A percentile compares a stretch with the other conserved stretches of the same genome.
Conservation (phyloP, 148 eudicot genomes). For the Fallopia convolvulus region DNA sequence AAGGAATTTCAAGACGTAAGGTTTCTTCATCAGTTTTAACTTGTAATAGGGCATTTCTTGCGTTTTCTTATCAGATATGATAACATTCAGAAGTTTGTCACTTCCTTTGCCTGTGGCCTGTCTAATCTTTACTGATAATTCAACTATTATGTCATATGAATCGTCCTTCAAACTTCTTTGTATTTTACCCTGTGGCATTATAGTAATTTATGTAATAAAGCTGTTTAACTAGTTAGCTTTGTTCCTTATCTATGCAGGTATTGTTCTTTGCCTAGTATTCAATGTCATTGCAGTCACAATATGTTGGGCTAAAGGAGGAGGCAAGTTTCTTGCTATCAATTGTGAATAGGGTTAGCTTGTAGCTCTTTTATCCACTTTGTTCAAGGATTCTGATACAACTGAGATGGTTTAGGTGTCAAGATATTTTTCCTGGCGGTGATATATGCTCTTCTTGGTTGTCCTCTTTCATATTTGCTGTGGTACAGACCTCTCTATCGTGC, state of each 20-base stretch:
- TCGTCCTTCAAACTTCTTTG: background rate
- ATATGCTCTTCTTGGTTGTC: constrained; percentile 76
- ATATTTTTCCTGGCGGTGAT: constrained; percentile 82
- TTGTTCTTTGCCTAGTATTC: constrained; percentile 70
- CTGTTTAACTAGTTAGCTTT: background rate
- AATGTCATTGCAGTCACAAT: constrained; percentile 72
- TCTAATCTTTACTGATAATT: background rate
- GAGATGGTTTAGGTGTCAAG: constrained; percentile 54
- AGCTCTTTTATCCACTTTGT: background rate
- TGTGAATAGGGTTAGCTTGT: background rate
- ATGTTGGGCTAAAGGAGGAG: constrained; percentile 89
- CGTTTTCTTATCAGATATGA: background rate
- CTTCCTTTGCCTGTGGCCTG: background rate
- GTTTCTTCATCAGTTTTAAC: background rate
- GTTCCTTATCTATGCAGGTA: constrained; percentile 42
- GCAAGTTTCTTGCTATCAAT: constrained; percentile 28
- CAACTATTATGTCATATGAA: background rate
- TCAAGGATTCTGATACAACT: constrained; percentile 18
- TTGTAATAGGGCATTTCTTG: background rate
- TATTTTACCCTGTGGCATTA: background rate
- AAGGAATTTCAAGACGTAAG: background rate
- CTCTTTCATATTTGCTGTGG: constrained; percentile 85
- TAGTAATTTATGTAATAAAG: background rate
- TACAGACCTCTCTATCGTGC: constrained; percentile 95
- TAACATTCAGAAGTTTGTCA: background rate